Base-by-base conservation (phyloP, 2,329 filamentous ascomycete genomes). In the Chaetomium olivaceum region DNA sequence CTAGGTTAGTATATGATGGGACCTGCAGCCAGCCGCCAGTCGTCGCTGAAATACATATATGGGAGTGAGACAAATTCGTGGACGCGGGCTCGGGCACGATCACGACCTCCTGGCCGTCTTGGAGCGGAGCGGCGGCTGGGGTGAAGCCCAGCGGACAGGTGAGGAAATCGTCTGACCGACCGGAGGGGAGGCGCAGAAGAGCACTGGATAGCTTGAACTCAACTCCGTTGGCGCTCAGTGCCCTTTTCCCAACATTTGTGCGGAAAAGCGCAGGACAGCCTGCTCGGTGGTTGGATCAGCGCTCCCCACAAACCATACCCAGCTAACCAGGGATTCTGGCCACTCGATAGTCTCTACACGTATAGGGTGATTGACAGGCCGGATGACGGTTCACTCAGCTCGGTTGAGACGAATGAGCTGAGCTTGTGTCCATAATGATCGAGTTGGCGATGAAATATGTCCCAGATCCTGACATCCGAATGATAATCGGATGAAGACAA, bases 261-360 rank as follows among this genome's bases (percentile, higher is more conserved):
- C 48, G 56, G 21, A 58, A 58, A 46, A 58, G 23, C 23, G 36
- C 36, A 58, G 36, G 23, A 48, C 43, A 23, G 56, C 56, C 36
- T 12, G 23, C 16, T 58, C 39, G 39, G 36, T 31, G 19, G 56
- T 39, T 14, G 5, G 2, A 23, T 58, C 56, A 6, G 43, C 56
- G 39, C 36, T 31, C 16, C 56, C 56, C 16, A 50, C 56, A 16
- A n/a, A n/a, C 56, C 56, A 58, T 16, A 31, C 23, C 21, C 23
- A 48, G 39, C 48, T 48, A 9, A 31, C 36, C 39, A n/a, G 16
- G 3, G 51, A 31, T 16, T 19, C 25, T 25, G 56, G 56, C 23
- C 23, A 58, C 12, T 58, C 56, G 14, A 48, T 29, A 16, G 14
- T n/a, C 39, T 46, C 39, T 2, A n/a, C n/a, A n/a, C n/a, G n/a